Base-by-base conservation (phyloP, 169 alveolate genomes). In the Eimeria sp. region DNA sequence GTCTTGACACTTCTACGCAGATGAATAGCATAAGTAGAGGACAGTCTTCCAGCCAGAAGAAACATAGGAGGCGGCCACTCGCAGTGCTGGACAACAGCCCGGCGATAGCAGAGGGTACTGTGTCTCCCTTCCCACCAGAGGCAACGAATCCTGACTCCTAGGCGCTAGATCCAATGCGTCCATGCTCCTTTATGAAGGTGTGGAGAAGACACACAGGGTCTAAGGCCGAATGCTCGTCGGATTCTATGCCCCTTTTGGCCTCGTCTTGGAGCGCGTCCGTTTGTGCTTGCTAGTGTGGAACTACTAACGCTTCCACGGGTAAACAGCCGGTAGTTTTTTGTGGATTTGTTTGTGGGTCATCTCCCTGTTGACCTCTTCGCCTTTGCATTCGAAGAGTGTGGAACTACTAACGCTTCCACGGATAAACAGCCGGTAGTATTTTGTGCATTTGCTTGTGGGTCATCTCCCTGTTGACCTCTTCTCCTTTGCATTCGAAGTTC, bases 381-480 rank as follows among this genome's bases (percentile, higher is more conserved):
- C 92, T 47, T 84, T 84, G 61, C 92, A 84, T 16, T 84, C 92
- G 43, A 5, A 13, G 22, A 45, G 18, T 22, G 27, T 40, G 10
- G 22, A 4, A 7, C 30, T 51, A 4, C 67, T 54, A 86, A 2
- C 78, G 82, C 58, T 47, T 86, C 92, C 92, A 86, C 2, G 92
- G 92, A 27, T 86, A 86, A 16, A 86, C 45, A 5, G 78, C 75
- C 7, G 92, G 92, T 16, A 86, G 40, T 57, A 86, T 61, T 61
- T 86, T 86, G 78, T 86, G 92, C 92, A 86, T 86, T 47, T 86
- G 92, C 22, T 86, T 86, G 51, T 57, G 61, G 27, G 92, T 86
- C 54, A 86, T n/a, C 22, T 86, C 92, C 40, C 92, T 57, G 70
- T 86, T 86, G 20, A 86, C 92, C 75, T 9, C 92, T 47, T 86